phyloP scores from a whole-genome alignment of 805 yeast species.

The Kodamaea nitidulidarum region DNA sequence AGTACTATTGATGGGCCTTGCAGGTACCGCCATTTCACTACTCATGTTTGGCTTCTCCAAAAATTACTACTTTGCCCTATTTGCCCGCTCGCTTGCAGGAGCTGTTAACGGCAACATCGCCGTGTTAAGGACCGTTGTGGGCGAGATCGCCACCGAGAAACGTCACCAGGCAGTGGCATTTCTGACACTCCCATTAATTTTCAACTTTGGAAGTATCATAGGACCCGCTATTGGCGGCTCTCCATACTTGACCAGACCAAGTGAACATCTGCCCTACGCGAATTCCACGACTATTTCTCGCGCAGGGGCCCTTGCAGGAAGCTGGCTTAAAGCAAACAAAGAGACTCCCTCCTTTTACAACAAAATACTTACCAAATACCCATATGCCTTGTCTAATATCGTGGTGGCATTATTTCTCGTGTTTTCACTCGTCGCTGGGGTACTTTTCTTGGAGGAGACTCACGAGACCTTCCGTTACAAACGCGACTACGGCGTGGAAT shows the following conservation, averaged over 20 bases:
- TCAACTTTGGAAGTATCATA: conserved; percentile 56
- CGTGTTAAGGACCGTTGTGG: conserved; percentile 58
- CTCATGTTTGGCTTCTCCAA: conserved; percentile 51
- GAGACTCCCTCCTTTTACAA: conserved; percentile 12
- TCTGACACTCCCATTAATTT: conserved; percentile 56
- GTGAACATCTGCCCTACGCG: conserved; percentile 13
- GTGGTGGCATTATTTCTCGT: conserved; percentile 37
- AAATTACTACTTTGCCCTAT: conserved; percentile 49
- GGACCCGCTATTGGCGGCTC: conserved; percentile 59
- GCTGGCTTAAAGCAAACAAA: not conserved
- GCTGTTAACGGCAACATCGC: conserved; percentile 61
- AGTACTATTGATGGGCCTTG: conserved; percentile 47
- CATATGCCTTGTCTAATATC: conserved; percentile 53
- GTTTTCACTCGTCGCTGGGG: conserved; percentile 33
- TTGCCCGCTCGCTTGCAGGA: conserved; percentile 53
- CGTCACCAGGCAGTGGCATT: conserved; percentile 62
- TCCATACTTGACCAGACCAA: conserved; percentile 48
- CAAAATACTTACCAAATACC: conserved; percentile 33
- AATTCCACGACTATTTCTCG: not conserved
- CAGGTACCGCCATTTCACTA: conserved; percentile 48
- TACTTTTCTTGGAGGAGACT: conserved; percentile 53
- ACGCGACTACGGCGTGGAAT: conserved; percentile 42
- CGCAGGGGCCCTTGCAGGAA: not conserved
- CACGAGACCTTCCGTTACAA: conserved; percentile 36
- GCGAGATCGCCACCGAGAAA: conserved; percentile 54